Percentiles rank a stretch among this genome's conserved stretches.
Evolutionary conservation across 306 rosid species (phyloP).

Genomic region (Dryas alaskensis): DNA sequence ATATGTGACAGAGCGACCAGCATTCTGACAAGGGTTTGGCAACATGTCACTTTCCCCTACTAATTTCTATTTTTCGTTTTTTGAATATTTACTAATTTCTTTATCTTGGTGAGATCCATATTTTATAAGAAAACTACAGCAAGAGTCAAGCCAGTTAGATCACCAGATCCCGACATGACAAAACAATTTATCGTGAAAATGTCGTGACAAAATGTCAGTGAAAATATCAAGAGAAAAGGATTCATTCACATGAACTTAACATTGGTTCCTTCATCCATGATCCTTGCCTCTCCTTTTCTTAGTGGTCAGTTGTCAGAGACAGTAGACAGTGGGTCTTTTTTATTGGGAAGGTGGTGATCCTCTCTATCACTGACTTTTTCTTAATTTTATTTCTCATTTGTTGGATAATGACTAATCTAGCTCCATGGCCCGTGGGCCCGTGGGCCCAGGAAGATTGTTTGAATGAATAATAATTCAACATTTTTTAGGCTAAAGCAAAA

Average conservation of each 20-base stretch:
- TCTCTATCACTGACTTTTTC: slow-evolving; percentile 19
- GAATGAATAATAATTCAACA: not conserved
- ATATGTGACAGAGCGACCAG: not conserved
- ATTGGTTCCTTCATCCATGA: not conserved
- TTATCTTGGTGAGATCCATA: not conserved
- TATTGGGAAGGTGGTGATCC: slow-evolving; percentile 24
- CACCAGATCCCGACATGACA: slow-evolving; percentile 24
- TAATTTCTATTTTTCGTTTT: not conserved
- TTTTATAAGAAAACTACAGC: not conserved
- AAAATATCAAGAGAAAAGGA: not conserved
- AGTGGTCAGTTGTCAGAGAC: slow-evolving; percentile 21
- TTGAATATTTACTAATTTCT: too few species aligned
- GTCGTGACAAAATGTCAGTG: not conserved
- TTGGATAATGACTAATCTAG: not conserved
- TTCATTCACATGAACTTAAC: not conserved
- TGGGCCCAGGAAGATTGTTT: not conserved
- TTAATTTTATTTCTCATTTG: not conserved
- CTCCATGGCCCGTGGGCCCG: not conserved
- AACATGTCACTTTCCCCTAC: slow-evolving; percentile 30
- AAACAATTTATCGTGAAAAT: not conserved
- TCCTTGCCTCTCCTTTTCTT: slow-evolving; percentile 1
- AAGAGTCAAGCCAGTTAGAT: slow-evolving; percentile 25
- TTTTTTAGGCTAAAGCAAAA: not conserved
- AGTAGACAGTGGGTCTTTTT: slow-evolving; percentile 9
- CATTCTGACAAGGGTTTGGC: slow-evolving; percentile 8